Percentiles rank a stretch among this genome's conserved stretches.
Conservation (phyloP, 2,329 filamentous ascomycete species). For the Colletotrichum nymphaeae region DNA sequence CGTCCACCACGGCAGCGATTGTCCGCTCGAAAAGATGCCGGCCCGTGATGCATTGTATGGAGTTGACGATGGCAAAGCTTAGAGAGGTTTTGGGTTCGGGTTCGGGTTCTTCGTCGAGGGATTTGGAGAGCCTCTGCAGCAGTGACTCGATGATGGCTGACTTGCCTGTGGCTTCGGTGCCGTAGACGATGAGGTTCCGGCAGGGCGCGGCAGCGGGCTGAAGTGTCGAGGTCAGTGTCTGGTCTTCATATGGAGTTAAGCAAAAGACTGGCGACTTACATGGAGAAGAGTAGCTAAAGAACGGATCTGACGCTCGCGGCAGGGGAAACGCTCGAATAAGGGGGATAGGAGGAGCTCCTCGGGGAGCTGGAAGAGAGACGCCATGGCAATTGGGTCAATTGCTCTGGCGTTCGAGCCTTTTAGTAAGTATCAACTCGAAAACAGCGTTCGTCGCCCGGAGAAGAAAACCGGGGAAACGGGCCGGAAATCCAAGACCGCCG, state of each 20-base stretch:
- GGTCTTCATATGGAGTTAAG: no score
- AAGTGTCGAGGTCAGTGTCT: not conserved
- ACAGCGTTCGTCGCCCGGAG: not conserved
- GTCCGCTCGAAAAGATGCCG: constrained; percentile 82
- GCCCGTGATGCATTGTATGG: constrained; percentile 80
- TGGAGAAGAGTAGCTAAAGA: constrained; percentile 66
- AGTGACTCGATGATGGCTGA: constrained; percentile 75
- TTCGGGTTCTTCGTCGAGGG: constrained; percentile 48
- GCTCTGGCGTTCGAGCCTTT: not conserved
- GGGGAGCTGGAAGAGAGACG: constrained; percentile 61
- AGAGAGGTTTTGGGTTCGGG: constrained; percentile 56
- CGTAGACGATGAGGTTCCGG: constrained; percentile 82
- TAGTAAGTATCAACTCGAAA: no score
- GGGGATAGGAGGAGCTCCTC: constrained; percentile 61
- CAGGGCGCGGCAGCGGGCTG: constrained; percentile 77
- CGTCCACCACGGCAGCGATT: constrained; percentile 67
- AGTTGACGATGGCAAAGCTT: constrained; percentile 72
- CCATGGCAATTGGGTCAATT: constrained; percentile 42
- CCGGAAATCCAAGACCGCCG: not conserved
- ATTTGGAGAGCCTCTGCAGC: constrained; percentile 58
- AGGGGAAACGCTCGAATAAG: constrained; percentile 63
- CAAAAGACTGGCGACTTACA: constrained; percentile 47
- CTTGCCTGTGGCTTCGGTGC: constrained; percentile 89
- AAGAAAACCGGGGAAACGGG: not conserved
- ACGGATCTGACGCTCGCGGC: constrained; percentile 69